Conservation (phyloP, 495 filamentous ascomycete genomes). For the Penicillium soppii region DNA sequence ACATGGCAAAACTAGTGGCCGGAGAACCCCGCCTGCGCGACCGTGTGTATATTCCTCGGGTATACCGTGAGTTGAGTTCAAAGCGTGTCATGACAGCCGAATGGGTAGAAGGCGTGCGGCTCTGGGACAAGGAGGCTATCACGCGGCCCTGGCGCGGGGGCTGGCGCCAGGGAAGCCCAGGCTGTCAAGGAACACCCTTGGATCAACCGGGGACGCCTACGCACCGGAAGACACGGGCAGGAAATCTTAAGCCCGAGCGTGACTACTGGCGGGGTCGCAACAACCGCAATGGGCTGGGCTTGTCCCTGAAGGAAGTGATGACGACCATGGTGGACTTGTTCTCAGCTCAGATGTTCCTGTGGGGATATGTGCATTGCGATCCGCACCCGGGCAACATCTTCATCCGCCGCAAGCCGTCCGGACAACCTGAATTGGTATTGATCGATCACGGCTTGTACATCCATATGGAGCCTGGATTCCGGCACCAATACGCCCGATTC, state of each 20-base stretch:
- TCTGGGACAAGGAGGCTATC: constrained; percentile 86
- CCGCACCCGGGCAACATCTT: constrained; percentile 98
- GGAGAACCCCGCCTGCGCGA: constrained; percentile 73
- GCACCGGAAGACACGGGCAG: constrained; percentile 36
- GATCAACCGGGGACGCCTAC: constrained; percentile 39
- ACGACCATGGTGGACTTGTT: constrained; percentile 94
- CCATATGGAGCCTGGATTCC: constrained; percentile 78
- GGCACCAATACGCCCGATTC: constrained; percentile 86
- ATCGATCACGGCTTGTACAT: constrained; percentile 98
- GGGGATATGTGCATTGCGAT: constrained; percentile 91
- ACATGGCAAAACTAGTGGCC: constrained; percentile 74
- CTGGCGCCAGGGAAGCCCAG: constrained; percentile 70
- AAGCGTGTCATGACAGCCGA: constrained; percentile 89
- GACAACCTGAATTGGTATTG: constrained; percentile 83
- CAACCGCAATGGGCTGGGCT: constrained; percentile 73
- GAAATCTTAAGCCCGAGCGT: constrained; percentile 73
- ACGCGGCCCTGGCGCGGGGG: constrained; percentile 74
- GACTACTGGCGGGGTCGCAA: constrained; percentile 72
- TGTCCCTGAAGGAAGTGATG: constrained; percentile 84
- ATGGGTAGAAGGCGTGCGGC: constrained; percentile 91
- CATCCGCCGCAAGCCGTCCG: constrained; percentile 77
- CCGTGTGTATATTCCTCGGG: constrained; percentile 82
- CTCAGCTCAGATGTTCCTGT: constrained; percentile 94
- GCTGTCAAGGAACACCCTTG: constrained; percentile 67
- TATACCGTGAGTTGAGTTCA: constrained; percentile 79